Base-by-base conservation (phyloP, 257 asterid genomes). In the Solanum raphanifolium region DNA sequence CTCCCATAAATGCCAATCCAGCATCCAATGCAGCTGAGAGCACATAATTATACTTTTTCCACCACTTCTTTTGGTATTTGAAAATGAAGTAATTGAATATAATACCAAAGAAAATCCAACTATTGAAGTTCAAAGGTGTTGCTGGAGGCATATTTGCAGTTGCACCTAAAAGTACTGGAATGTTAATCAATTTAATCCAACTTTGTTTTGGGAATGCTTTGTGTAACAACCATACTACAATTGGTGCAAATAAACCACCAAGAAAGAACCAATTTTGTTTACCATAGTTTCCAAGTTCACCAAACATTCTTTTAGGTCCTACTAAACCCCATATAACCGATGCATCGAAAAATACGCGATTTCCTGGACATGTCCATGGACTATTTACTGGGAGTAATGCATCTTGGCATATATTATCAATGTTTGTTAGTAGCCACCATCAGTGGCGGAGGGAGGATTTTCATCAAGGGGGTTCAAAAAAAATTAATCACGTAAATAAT, bases 241-340 rank as follows among this genome's bases (percentile, higher is more conserved):
- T 5, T 27, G 88, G 88, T 69, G 13, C 83, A 27, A 68, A 38
- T 3, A 75, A 75, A 68, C 87, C 87, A 62, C 55, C 39, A 35
- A 85, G 60, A 71, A 85, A 85, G 62, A 85, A 68, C 87, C 87
- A 85, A 48, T 85, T 85, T 27, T 13, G 58, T 60, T 65, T 21
- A 29, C 12, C 3, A 25, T 85, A 86, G 62, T 86, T 41, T 39
- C 88, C 83, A 46, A 71, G 83, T 4, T 55, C 25, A 27, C 68
- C 83, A 72, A 72, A 86, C 38, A 86, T 69, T 86, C 88, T 86
- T 43, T 43, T 74, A 36, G 88, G 88, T 41, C 88, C 88, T n/a
- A 86, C 82, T 35, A 86, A 76, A 43, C 88, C 88, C 84, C 83
- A 86, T 9, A 86, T 86, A 2, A 86, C 88, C 0, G 88, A 86